Evolutionary conservation across 441 rosid genomes (phyloP).

Genomic region (Corymbia calophylla): DNA sequence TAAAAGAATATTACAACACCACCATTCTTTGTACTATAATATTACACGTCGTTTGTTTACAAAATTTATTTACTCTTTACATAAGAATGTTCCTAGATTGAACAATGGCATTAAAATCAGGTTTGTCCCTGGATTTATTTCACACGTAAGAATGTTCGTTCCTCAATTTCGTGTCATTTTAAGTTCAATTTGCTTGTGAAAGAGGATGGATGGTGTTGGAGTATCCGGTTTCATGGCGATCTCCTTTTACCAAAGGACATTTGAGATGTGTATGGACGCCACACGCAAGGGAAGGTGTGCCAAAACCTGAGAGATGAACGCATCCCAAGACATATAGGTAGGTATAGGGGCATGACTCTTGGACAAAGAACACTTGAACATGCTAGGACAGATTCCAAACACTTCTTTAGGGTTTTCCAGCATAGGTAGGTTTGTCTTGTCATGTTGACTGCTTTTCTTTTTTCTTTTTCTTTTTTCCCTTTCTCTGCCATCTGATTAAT

Average conservation of each 20-base stretch:
- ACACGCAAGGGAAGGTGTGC: background rate
- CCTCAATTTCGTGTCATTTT: background rate
- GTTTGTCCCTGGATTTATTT: no score
- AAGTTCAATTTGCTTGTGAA: background rate
- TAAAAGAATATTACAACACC: background rate
- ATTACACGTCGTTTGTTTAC: background rate
- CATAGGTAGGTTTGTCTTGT: background rate
- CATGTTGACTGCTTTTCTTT: background rate
- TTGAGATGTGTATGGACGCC: background rate
- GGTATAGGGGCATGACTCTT: background rate
- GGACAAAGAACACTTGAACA: background rate
- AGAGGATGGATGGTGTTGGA: no score
- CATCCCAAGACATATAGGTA: background rate
- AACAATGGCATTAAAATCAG: background rate
- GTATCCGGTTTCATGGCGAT: background rate
- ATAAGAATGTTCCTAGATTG: background rate
- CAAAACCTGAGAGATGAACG: background rate
- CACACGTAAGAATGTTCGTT: background rate
- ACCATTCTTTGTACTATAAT: background rate
- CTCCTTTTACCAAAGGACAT: background rate
- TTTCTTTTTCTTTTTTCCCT: fast-evolving
- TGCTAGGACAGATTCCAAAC: background rate
- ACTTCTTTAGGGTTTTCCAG: background rate
- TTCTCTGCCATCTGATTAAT: background rate
- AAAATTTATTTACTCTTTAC: background rate